These are phyloP conservation scores for Perkinsus chesapeaki DNA, from an alignment of 169 alveolate species.

Conservation along the genomic window DNA sequence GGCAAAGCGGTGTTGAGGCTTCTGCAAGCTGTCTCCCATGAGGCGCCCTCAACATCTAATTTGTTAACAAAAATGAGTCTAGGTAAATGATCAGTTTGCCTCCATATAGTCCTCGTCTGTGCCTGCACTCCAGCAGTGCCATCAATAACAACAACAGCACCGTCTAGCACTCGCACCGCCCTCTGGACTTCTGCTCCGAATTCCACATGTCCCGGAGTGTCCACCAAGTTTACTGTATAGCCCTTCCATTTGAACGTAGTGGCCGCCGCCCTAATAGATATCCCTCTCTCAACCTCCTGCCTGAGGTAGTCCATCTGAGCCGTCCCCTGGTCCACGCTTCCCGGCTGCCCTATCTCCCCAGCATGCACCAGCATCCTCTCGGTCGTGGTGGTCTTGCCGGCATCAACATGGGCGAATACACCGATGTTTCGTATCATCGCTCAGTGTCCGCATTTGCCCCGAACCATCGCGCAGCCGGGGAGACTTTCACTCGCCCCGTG, in stretches of 20 bases:
- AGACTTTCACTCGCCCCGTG: no score
- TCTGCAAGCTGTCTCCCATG: slow-evolving; percentile 39
- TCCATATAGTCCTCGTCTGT: slow-evolving; percentile 88
- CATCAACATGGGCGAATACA: slow-evolving; percentile 94
- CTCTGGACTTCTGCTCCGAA: slow-evolving; percentile 82
- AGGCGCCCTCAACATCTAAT: slow-evolving; percentile 68
- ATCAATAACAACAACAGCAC: slow-evolving; percentile 92
- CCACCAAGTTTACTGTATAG: slow-evolving; percentile 73
- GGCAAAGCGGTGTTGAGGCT: slow-evolving; percentile 43
- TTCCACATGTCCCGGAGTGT: slow-evolving; percentile 96
- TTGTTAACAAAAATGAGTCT: slow-evolving; percentile 58
- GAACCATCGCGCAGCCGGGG: neutral
- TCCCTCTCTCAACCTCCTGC: slow-evolving; percentile 87
- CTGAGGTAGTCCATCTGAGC: neutral
- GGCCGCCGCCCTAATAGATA: slow-evolving; percentile 94
- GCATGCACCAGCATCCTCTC: slow-evolving; percentile 86
- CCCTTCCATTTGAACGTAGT: slow-evolving; percentile 87
- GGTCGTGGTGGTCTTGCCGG: slow-evolving; percentile 94
- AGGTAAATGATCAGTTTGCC: slow-evolving; percentile 62
- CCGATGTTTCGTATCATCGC: slow-evolving; percentile 70
- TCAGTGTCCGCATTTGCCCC: neutral
- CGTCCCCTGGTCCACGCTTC: neutral
- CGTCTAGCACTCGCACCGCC: slow-evolving; percentile 89
- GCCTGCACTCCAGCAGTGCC: slow-evolving; percentile 93
- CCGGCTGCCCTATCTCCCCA: slow-evolving; percentile 53